Conservation (phyloP, 352 stramenopile genomes). For the Lagenidium sp. region DNA sequence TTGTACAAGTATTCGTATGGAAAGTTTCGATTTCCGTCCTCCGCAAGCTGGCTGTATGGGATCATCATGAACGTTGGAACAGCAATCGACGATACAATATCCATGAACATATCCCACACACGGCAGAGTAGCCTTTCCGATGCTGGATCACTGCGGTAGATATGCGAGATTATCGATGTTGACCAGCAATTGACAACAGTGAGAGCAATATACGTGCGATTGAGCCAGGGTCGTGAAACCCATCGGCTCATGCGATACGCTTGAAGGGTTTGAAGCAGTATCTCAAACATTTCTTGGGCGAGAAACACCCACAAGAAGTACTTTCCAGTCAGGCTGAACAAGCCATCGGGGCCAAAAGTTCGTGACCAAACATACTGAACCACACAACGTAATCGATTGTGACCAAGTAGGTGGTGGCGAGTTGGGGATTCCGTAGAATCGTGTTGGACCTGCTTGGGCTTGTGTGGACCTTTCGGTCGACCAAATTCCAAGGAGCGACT, state of each 20-base stretch:
- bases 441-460: too few species aligned
- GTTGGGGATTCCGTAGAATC: too few species aligned
- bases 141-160: neutral
- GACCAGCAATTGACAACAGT: slow-evolving; percentile 5
- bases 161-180: neutral
- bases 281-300: too few species aligned
- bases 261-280: slow-evolving; percentile 1
- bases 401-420: too few species aligned
- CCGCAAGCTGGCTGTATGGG: neutral
- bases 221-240: slow-evolving; percentile 3
- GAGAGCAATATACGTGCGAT: neutral
- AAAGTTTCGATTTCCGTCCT: neutral
- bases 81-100: neutral
- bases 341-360: too few species aligned
- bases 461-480: too few species aligned
- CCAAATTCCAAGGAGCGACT: too few species aligned
- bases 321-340: too few species aligned
- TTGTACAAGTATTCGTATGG: slow-evolving; percentile 1
- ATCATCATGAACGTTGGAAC: neutral
- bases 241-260: slow-evolving; percentile 4
- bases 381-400: too few species aligned
- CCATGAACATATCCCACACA: neutral
- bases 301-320: too few species aligned
- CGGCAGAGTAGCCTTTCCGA: neutral
- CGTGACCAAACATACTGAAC: too few species aligned